Base-by-base conservation (phyloP, 768 basidiomycete species). In the Russula abietina region DNA sequence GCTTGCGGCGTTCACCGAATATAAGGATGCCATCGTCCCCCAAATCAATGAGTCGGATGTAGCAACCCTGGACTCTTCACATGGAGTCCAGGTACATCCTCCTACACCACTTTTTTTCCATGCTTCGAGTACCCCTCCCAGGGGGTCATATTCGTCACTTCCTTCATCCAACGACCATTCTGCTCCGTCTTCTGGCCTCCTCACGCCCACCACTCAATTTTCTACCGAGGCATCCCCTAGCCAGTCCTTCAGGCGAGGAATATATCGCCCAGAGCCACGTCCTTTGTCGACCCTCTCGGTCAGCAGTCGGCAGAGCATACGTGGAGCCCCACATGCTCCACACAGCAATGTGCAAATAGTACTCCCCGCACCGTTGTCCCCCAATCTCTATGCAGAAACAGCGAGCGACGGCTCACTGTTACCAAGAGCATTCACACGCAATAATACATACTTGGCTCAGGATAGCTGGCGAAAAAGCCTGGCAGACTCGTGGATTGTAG, bases 321-420 rank as follows among this genome's bases (percentile, higher is more conserved):
- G 82, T 19, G 86, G 86, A 38, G 72, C 79, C 1, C 87, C 88
- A 24, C 88, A 91, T 69, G 76, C 78, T 6, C 82, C 80, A 0
- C 79, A 81, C 61, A 86, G 78, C 70, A 79, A 79, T 59, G 73
- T 90, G 57, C 82, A 89, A 67, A 84, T 91, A 57, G 73, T 91
- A 17, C 75, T 89, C 4, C 89, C 89, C 0, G 72, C 81, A 1
- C 89, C 88, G 2, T 79, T 91, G 19, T 81, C 81, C 1, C 76
- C 80, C 12, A 71, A 71, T 45, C 71, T 78, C 26, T 60, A 64
- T 48, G 45, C 33, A 10, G 51, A 36, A 26, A 53, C 49, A 24
- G 38, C 32, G 4, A 32, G 57, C n/a, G 61, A 48, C 17, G 59
- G 55, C 11, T 17, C 55, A 24, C 60, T n/a, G 19, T 30, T 28